Evolutionary conservation across 1,284 basidiomycete genomes (phyloP).

Genomic region (Fistulina hepatica): DNA sequence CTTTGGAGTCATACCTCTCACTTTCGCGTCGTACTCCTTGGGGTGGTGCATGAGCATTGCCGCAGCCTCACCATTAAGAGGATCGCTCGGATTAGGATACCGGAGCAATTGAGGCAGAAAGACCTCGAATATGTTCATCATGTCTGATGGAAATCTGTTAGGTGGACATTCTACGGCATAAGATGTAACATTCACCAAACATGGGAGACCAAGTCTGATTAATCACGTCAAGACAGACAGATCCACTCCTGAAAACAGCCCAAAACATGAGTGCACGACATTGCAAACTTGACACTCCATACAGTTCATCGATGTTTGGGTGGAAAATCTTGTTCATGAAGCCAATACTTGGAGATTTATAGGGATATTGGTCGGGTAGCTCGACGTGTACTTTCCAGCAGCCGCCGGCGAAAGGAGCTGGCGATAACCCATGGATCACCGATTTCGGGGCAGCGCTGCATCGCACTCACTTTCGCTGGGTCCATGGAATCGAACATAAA

Average conservation of each 20-base stretch:
- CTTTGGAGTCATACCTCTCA: slow-evolving; percentile 58
- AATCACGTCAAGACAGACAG: slow-evolving; percentile 93
- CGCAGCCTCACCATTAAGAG: slow-evolving; percentile 95
- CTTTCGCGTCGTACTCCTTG: slow-evolving; percentile 87
- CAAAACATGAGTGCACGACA: slow-evolving; percentile 2
- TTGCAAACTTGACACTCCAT: slow-evolving; percentile 21
- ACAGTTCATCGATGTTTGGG: slow-evolving; percentile 96
- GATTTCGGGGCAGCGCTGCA: slow-evolving; percentile 5
- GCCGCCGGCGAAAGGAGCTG: slow-evolving; percentile 82
- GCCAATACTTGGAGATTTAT: slow-evolving; percentile 97
- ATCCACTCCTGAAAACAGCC: slow-evolving; percentile 61
- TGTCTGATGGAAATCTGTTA: slow-evolving; percentile 45
- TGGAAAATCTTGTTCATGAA: slow-evolving; percentile 99
- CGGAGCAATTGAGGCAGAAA: slow-evolving; percentile 95
- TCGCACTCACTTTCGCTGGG: slow-evolving; percentile 79
- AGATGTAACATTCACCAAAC: slow-evolving; percentile 60
- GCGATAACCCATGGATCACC: slow-evolving; percentile 8
- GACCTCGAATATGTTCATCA: slow-evolving; percentile 99
- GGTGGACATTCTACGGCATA: neutral
- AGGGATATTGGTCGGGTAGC: slow-evolving; percentile 97
- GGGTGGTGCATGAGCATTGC: slow-evolving; percentile 95
- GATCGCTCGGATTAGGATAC: slow-evolving; percentile 97
- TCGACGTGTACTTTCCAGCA: slow-evolving; percentile 99
- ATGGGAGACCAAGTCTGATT: slow-evolving; percentile 99
- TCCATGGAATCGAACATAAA: slow-evolving; percentile 93